Evolutionary conservation across 1,139 yeast species (phyloP), one percentile per base, ranked within the genome.

Genomic region (Hansenula sp.): DNA sequence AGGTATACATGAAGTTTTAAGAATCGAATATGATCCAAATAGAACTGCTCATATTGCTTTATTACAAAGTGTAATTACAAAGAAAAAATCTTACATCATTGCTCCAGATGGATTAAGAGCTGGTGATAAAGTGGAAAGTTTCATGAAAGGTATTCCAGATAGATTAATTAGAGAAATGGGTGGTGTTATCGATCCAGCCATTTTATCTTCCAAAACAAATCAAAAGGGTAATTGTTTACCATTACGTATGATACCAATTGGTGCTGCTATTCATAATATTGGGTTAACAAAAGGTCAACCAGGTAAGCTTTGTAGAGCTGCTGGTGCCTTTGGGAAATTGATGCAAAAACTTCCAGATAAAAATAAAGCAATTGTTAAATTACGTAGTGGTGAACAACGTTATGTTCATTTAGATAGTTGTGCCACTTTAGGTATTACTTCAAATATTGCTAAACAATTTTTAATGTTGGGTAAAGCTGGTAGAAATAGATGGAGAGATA

Each of bases 221-320:
- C 90, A 85, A 61, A 82, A 87, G 65, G 98, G 99, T 45, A 92
- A 92, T 68, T 92, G 97, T 68, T 71, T 94, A 59, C 98, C 98
- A 13, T 68, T 92, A 47, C 73, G 75, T 38, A 84, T 90, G 96
- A 80, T 94, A 43, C 97, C 98, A 9, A 79, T 88, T 34, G 99
- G 99, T 42, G 79, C 96, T 31, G 79, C 90, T 41, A 76, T 92
- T 36, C 97, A 92, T 63, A 86, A 84, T 57, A 80, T 92, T 49
- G 96, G 96, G 29, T 75, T 87, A 50, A 76, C 82, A 27, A 69
- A 69, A 22, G 69, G 70, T 33, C 97, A 96, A n/a, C 85, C 92
- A 30, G 97, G 90, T 35, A 87, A 88, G 62, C 75, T 92, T 56
- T 92, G 96, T 57, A 77, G 95, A 56, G 75, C 96, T 39, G 98